Base-by-base conservation (phyloP, 805 yeast genomes). In the Starmerella sp. region DNA sequence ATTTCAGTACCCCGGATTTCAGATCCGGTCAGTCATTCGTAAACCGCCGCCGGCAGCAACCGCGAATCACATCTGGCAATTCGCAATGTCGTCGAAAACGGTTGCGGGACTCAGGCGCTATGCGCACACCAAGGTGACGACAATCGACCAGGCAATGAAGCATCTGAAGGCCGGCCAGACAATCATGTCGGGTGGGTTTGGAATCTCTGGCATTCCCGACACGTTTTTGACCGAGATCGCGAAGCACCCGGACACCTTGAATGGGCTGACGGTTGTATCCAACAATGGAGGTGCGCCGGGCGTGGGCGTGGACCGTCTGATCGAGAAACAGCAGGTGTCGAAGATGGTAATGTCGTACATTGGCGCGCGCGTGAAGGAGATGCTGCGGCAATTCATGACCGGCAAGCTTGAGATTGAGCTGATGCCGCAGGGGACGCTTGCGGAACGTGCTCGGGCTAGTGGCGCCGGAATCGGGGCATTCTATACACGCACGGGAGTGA, bases 341-440 rank as follows among this genome's bases (percentile, higher is more conserved):
- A 73, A 71, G 58, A 69, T 76, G 73, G 67, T 76, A 46, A 70
- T 71, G 57, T 73, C 77, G n/a, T 76, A 73, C 61, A 71, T 76
- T 42, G 80, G 80, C 13, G 68, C 67, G 32, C 51, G 62, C 3
- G 74, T 75, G 60, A 70, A 71, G 54, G 67, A 71, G 2, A 72
- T 76, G 54, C 74, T 73, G 57, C 62, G 63, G 45, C 59, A 70
- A 60, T 76, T 71, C 59, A 66, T 75, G 48, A 65, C 69, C 28
- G 80, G 80, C 11, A 59, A 70, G 49, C 66, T 76, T 43, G 77
- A 74, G 56, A 65, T 76, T 51, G 79, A 76, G 59, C 65, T 76
- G 48, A 71, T 75, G 15, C 80, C 80, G 3, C 80, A 76, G 60
- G 80, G 80, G 4, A 74, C 76, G n/a, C 63, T 76, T 31, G 79